Conservation (phyloP, 2,329 filamentous ascomycete species). For the Knoxdaviesia capensis region DNA sequence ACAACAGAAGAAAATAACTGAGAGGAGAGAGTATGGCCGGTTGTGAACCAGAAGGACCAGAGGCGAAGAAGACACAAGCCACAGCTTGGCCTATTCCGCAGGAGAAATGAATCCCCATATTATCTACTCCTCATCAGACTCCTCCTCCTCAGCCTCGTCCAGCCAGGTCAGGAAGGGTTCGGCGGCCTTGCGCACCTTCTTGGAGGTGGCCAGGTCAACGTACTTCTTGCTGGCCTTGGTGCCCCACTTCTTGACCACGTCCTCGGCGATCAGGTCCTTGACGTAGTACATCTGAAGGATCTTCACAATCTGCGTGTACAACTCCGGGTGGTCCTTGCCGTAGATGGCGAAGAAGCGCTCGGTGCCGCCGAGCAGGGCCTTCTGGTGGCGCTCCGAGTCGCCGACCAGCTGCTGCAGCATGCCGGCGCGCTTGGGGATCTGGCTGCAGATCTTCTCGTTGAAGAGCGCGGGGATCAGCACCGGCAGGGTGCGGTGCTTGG, state of each 20-base stretch:
- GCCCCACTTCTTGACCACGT: slow-evolving; percentile 78
- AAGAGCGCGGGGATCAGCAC: slow-evolving; percentile 91
- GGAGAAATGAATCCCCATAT: background rate
- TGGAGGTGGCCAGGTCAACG: slow-evolving; percentile 70
- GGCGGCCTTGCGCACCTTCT: slow-evolving; percentile 88
- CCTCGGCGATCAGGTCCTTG: slow-evolving; percentile 73
- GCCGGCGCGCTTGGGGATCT: slow-evolving; percentile 64
- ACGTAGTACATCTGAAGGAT: slow-evolving; percentile 84
- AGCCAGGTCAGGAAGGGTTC: slow-evolving; percentile 93
- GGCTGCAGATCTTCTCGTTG: slow-evolving; percentile 69
- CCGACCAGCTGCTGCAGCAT: slow-evolving; percentile 86
- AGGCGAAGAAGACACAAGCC: too few species aligned
- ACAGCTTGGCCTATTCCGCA: too few species aligned
- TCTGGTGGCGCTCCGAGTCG: slow-evolving; percentile 73
- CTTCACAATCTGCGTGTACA: slow-evolving; percentile 58
- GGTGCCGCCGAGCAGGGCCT: slow-evolving; percentile 82
- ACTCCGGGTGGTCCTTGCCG: slow-evolving; percentile 58
- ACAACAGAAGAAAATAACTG: background rate
- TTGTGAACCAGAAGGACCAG: background rate
- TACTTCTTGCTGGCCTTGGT: slow-evolving; percentile 97
- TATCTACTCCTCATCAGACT: slow-evolving; percentile 27
- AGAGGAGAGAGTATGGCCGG: background rate
- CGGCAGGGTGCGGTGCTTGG: slow-evolving; percentile 80
- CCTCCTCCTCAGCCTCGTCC: slow-evolving; percentile 62
- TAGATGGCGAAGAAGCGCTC: slow-evolving; percentile 67